Conservation (phyloP, 495 filamentous ascomycete genomes). For the Hypoxylon trugodes region DNA sequence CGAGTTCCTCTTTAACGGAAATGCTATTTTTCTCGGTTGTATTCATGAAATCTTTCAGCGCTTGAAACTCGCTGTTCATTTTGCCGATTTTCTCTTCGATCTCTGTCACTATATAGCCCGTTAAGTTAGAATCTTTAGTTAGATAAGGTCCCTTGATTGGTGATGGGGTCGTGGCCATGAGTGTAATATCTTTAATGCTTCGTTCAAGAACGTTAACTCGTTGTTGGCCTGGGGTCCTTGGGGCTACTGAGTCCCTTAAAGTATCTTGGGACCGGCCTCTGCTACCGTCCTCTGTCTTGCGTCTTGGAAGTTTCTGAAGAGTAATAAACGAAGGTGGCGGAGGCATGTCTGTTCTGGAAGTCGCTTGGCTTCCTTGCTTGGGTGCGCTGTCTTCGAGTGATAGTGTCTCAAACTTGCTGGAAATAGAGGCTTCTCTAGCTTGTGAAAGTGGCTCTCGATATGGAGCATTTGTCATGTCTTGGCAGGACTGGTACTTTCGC, state of each 20-base stretch:
- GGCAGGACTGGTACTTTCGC: conserved; percentile 40
- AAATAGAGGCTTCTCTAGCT: conserved; percentile 45
- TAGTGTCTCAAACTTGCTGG: conserved; percentile 36
- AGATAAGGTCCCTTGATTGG: conserved; percentile 64
- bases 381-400: conserved; percentile 38
- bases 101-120: conserved; percentile 72
- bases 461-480: conserved; percentile 32
- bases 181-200: conserved; percentile 17
- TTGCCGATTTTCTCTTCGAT: conserved; percentile 69
- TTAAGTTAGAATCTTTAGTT: conserved; percentile 73
- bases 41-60: conserved; percentile 69
- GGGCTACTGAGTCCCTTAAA: conserved; percentile 48
- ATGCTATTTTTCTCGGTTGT: conserved; percentile 67
- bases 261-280: not conserved
- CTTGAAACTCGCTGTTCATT: conserved; percentile 69
- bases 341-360: conserved; percentile 30
- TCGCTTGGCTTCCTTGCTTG: conserved; percentile 52
- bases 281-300: not conserved
- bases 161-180: conserved; percentile 42
- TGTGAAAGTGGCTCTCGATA: conserved; percentile 14
- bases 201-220: conserved; percentile 18
- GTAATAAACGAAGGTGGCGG: conserved; percentile 9
- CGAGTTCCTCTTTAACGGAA: conserved; percentile 71
- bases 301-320: conserved; percentile 3
- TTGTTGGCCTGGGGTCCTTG: conserved; percentile 34